Evolutionary conservation across 768 basidiomycete species (phyloP), one percentile per base, ranked within the genome.

Genomic region (Hygrocybe coccinea): DNA sequence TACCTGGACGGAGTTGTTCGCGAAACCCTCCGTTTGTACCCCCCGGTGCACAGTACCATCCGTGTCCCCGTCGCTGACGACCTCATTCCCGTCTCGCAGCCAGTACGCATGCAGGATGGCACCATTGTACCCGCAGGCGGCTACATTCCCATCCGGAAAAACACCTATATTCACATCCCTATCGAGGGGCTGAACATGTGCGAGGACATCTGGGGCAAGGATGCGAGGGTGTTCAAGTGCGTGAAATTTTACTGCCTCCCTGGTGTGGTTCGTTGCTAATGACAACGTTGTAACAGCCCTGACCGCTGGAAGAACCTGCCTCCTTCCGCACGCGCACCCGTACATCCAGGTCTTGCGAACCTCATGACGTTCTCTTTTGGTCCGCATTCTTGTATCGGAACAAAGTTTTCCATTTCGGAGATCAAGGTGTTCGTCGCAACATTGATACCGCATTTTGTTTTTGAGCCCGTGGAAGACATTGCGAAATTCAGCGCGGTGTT

Each of bases 1-100:
- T 80, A 74, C 62, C 74, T 87, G 36, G 82, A 85, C 56, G 74
- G 71, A 21, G 80, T 86, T 11, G 69, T 86, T 11, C 78, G 77
- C 14, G 84, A 85, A 64, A 75, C 76, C 3, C 71, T 86, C 8
- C 73, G 84, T 12, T 58, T 84, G n/a, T 75, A 70, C 41, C 78
- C 83, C 12, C 79, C 83, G 0, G 78, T 83, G 4, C 80, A 83
- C 53, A 74, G 72, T 24, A 83, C 83, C 8, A 76, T 84, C 55
- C 80, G 84, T 15, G 77, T 80, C 44, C 82, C 83, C 3, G 76
- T 71, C 0, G 51, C 65, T 25, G 80, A 83, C 60, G 83, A 83
- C 59, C 56, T 71, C 19, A 80, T 87, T 29, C 83, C 82, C 1
- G 62, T 81, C 44, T 77, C 77, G 0, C 66, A 74, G 47, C 76